A percentile compares a stretch with the other conserved stretches of the same genome.
These are phyloP conservation scores for Rehmannia glutinosa DNA, from an alignment of 257 asterid genomes.

Conservation along the genomic window DNA sequence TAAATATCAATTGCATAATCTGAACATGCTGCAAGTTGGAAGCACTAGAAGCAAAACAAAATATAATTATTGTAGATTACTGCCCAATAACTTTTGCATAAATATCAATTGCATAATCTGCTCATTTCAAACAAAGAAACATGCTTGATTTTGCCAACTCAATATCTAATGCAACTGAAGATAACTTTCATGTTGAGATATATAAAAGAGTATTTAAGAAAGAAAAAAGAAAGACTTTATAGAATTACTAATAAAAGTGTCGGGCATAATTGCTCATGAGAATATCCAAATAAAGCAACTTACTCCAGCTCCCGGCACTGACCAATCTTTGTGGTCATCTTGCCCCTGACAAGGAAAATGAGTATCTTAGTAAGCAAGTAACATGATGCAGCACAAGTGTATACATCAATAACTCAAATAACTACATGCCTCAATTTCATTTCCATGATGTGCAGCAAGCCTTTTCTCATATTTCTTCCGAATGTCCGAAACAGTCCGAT, in stretches of 20 bases:
- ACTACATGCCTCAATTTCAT: conserved; percentile 62
- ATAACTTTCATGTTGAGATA: no score
- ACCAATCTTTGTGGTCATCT: conserved; percentile 63
- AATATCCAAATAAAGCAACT: conserved; percentile 19
- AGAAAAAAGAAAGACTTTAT: conserved; percentile 5
- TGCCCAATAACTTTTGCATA: no score
- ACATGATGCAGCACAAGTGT: conserved; percentile 4
- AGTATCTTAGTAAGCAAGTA: conserved; percentile 16
- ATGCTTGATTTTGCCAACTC: no score
- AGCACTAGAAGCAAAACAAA: no score
- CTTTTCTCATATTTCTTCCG: conserved; percentile 94
- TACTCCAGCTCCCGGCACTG: conserved; percentile 98
- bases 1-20: no score
- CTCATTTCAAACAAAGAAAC: no score
- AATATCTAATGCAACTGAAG: no score
- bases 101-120: no score
- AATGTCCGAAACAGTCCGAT: conserved; percentile 73
- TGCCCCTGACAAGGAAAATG: conserved; percentile 48
- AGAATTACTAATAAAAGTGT: background rate
- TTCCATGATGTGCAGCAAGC: conserved; percentile 79
- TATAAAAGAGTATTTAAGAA: no score
- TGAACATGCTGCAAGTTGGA: no score
- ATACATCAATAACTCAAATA: conserved; percentile 14
- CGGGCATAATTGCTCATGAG: no score
- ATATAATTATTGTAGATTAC: no score